Evolutionary conservation across 352 stramenopile species (phyloP).

Genomic region (Phytophthora europaea): DNA sequence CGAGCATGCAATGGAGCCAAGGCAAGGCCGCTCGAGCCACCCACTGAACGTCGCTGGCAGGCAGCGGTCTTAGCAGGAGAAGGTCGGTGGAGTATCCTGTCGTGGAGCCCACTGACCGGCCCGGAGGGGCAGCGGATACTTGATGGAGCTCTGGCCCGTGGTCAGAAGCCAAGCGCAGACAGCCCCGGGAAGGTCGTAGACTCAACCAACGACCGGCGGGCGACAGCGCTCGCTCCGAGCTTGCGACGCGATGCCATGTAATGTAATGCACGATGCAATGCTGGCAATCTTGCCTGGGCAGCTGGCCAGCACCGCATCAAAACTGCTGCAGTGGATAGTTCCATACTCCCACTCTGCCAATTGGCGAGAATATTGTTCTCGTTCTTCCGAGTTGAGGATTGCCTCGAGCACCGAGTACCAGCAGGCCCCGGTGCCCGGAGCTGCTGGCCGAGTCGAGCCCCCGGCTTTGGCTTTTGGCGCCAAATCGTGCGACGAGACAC

Average conservation of each 20-base stretch:
- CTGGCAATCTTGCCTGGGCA: not conserved
- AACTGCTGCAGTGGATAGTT: not conserved
- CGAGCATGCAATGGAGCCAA: not conserved
- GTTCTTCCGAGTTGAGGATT: not conserved
- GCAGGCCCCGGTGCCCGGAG: not conserved
- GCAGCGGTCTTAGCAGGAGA: not conserved
- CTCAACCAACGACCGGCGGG: not conserved
- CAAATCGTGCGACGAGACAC: conserved; percentile 27
- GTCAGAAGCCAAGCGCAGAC: conserved; percentile 9
- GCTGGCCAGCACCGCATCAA: not conserved
- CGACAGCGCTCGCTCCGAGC: not conserved
- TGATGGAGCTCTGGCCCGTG: conserved; percentile 13
- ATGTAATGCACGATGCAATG: not conserved
- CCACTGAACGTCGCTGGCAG: not conserved
- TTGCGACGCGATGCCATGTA: too few species aligned
- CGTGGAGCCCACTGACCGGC: not conserved
- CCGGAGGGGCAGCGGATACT: conserved; percentile 1
- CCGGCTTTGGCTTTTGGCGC: conserved; percentile 12
- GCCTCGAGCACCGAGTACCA: not conserved
- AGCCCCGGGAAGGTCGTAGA: not conserved
- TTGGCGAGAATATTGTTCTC: not conserved
- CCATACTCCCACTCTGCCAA: not conserved
- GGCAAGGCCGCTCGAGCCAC: not conserved
- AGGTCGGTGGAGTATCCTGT: not conserved
- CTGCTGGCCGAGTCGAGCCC: not conserved